Evolutionary conservation across 768 basidiomycete genomes (phyloP), one percentile per base, ranked within the genome.

Genomic region (Pleurotus pulmonarius): DNA sequence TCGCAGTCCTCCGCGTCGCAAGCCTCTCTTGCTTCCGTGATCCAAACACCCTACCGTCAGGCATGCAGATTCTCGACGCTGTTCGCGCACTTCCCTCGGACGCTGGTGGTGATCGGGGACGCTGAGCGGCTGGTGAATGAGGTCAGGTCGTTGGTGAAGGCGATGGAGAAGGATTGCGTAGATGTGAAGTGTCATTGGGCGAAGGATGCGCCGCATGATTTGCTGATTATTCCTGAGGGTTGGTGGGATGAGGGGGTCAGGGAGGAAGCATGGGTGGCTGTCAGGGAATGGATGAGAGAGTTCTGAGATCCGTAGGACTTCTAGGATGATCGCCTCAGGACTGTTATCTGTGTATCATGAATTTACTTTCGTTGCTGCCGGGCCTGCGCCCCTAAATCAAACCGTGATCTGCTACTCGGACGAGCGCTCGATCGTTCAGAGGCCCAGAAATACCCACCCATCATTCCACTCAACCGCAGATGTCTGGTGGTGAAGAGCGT

Each of bases 121-220:
- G 79, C 78, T 39, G 81, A 83, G 68, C 68, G 80, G 56, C 67
- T 81, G 24, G 78, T 78, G 60, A 66, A 72, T 26, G 80, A 83
- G 64, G 76, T 81, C 18, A 65, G 67, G 51, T 73, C 71, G 58
- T 66, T 81, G 44, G 67, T 71, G 38, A 55, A 58, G 25, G 75
- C 74, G 15, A 76, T 76, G 75, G 55, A 66, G 57, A 65, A 65
- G 55, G 75, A 77, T 57, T 72, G 69, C 0, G 72, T 75, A 6
- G 68, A 73, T 54, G 61, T 75, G 7, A 62, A 58, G 29, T 62
- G 67, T 20, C 58, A 69, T 52, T 73, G 72, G 70, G 69, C 71
- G 9, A 64, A 60, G 46, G 75, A 77, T 59, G 75, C 72, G 20
- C 75, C 73, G 49, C 78, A 80, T 64, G 77, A 80, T 64, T 63